Conservation (phyloP, 768 basidiomycete species). For the Auricularia sp. region DNA sequence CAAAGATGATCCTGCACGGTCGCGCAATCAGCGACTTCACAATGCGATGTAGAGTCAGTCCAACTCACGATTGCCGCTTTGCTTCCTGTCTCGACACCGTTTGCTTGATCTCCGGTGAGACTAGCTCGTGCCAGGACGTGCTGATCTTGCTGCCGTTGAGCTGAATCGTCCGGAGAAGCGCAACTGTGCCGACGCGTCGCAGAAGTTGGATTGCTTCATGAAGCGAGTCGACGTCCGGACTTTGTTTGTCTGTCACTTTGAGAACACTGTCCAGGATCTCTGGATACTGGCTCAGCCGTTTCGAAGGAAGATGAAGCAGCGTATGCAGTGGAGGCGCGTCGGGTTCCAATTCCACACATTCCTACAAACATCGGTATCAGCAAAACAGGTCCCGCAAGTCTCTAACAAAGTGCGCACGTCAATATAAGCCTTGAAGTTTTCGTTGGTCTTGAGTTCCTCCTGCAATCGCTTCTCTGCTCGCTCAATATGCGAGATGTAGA, state of each 20-base stretch:
- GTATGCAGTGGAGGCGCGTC: neutral
- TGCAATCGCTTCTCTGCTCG: neutral
- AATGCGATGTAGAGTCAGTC: neutral
- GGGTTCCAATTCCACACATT: neutral
- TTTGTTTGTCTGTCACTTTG: neutral
- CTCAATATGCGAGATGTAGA: slow-evolving; percentile 38
- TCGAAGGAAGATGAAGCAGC: neutral
- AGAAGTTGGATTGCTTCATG: neutral
- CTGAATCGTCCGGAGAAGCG: neutral
- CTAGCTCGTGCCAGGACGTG: neutral
- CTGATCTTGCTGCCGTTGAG: neutral
- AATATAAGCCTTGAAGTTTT: neutral
- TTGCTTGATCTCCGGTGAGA: slow-evolving; percentile 1
- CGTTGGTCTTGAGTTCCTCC: neutral
- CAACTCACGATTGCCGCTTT: neutral
- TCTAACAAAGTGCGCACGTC: neutral
- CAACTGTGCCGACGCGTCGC: neutral
- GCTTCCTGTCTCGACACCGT: neutral
- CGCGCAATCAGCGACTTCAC: neutral
- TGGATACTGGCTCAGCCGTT: neutral
- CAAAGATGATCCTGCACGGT: slow-evolving; percentile 68
- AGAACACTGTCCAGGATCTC: neutral
- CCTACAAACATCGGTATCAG: neutral
- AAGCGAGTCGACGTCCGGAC: neutral
- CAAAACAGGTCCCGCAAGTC: neutral